A percentile compares a stretch with the other conserved stretches of the same genome.
Conservation (phyloP, 768 basidiomycete species). For the Pilatotrama ljubarskyi region DNA sequence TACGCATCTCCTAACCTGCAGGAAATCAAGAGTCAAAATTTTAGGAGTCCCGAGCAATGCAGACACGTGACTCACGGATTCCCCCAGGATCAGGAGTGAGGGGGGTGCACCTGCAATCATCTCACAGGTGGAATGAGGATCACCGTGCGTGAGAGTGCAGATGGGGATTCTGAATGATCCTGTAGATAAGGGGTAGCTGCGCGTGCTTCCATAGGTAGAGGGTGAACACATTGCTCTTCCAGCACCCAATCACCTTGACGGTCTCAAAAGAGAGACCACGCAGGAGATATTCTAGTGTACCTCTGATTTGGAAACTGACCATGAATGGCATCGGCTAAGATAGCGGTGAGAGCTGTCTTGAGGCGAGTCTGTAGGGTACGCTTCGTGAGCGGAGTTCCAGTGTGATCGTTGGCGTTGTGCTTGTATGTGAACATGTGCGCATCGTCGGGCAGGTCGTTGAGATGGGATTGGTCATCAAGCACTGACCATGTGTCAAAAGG, state of each 20-base stretch:
- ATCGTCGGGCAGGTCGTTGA: conserved; percentile 31
- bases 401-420: not conserved
- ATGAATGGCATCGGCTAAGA: conserved; percentile 22
- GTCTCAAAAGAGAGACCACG: conserved; percentile 38
- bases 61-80: no score
- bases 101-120: no score
- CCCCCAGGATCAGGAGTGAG: no score
- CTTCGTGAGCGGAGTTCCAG: conserved; percentile 32
- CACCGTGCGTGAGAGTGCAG: no score
- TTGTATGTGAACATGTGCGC: conserved; percentile 33
- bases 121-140: no score
- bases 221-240: conserved; percentile 37
- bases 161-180: not conserved
- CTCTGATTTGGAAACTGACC: conserved; percentile 35
- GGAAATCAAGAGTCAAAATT: no score
- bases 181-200: conserved; percentile 35
- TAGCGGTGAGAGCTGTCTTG: not conserved
- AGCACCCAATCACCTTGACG: conserved; percentile 37
- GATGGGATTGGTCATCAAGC: conserved; percentile 29
- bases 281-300: conserved; percentile 40
- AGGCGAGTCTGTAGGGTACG: conserved; percentile 18
- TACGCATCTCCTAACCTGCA: no score
- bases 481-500: conserved; percentile 28
- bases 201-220: conserved; percentile 32
- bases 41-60: no score